Conservation (phyloP, 768 basidiomycete species). For the Obba rivulosa region DNA sequence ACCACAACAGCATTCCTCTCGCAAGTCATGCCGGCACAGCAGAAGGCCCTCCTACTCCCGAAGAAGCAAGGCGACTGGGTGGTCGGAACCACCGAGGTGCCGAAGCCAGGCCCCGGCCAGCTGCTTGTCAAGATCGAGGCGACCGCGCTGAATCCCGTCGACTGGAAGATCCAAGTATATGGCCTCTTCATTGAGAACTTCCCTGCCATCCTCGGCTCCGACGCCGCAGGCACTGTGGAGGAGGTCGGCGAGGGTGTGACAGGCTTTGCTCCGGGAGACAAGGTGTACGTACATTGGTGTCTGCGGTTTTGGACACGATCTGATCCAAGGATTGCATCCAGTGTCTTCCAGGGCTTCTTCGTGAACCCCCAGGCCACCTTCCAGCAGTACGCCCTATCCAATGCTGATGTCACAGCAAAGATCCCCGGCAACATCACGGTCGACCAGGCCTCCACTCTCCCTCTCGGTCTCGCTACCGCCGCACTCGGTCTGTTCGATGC, state of each 20-base stretch:
- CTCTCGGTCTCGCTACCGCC: conserved; percentile 7
- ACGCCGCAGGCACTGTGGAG: conserved; percentile 17
- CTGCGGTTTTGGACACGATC: background rate
- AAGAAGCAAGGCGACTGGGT: conserved; percentile 8
- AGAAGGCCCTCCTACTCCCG: conserved; percentile 13
- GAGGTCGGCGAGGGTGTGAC: conserved; percentile 29
- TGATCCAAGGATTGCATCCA: background rate
- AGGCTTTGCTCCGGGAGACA: conserved; percentile 29
- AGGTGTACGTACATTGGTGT: conserved; percentile 18
- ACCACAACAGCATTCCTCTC: too few relatives aligned
- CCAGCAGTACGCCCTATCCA: conserved; percentile 14
- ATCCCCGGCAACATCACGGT: conserved; percentile 9
- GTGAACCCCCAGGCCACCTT: conserved; percentile 4
- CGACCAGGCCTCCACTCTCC: conserved; percentile 10
- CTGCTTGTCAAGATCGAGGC: conserved; percentile 37
- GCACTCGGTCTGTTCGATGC: conserved; percentile 9
- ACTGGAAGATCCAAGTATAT: conserved; percentile 17
- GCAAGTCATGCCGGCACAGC: conserved; percentile 9
- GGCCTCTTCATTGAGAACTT: conserved; percentile 17
- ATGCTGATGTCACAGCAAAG: conserved; percentile 14
- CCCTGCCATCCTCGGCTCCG: conserved; percentile 19
- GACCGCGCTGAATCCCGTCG: conserved; percentile 38
- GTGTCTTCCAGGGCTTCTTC: background rate
- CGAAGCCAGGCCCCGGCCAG: conserved; percentile 33
- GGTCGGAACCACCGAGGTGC: conserved; percentile 10